These are phyloP conservation scores for Agaricus subrufescens DNA, from an alignment of 768 basidiomycete species.

Conservation along the genomic window DNA sequence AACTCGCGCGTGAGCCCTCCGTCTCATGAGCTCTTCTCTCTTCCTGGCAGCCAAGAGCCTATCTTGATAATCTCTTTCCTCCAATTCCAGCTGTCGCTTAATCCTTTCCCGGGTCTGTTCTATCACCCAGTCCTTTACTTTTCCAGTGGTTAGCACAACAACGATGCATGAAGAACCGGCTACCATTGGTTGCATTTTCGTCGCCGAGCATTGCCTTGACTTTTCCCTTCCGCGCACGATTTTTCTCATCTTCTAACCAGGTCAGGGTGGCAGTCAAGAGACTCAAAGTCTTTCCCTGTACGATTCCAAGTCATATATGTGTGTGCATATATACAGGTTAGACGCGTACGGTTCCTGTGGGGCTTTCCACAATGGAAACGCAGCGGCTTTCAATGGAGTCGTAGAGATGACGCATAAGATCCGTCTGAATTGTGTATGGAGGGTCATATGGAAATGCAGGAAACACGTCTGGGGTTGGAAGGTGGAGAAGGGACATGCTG, in stretches of 20 bases:
- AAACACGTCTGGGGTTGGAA: constrained; percentile 67
- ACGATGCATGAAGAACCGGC: constrained; percentile 7
- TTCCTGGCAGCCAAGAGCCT: constrained; percentile 56
- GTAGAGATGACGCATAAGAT: constrained; percentile 89
- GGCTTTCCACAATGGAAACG: constrained; percentile 83
- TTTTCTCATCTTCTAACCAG: constrained; percentile 69
- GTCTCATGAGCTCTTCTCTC: constrained; percentile 53
- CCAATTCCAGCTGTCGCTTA: constrained; percentile 61
- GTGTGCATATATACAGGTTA: background rate
- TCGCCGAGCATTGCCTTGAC: constrained; percentile 36
- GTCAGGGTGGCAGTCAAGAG: constrained; percentile 72
- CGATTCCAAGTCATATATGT: background rate
- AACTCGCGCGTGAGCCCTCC: constrained; percentile 50
- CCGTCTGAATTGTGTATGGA: constrained; percentile 80
- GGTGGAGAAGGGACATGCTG: constrained; percentile 25
- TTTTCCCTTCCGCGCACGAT: constrained; percentile 64
- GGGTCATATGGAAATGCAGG: constrained; percentile 78
- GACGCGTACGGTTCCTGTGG: constrained; percentile 75
- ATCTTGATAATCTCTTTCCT: constrained; percentile 61
- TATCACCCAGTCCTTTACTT: constrained; percentile 73
- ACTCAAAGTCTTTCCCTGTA: constrained; percentile 82
- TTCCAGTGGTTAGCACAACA: background rate
- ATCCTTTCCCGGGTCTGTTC: constrained; percentile 64
- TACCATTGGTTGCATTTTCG: constrained; percentile 24
- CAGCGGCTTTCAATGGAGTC: constrained; percentile 66